Percentiles rank a stretch among this genome's conserved stretches.
These are phyloP conservation scores for Phytophthora quininea DNA, from an alignment of 352 stramenopile species.

Conservation along the genomic window DNA sequence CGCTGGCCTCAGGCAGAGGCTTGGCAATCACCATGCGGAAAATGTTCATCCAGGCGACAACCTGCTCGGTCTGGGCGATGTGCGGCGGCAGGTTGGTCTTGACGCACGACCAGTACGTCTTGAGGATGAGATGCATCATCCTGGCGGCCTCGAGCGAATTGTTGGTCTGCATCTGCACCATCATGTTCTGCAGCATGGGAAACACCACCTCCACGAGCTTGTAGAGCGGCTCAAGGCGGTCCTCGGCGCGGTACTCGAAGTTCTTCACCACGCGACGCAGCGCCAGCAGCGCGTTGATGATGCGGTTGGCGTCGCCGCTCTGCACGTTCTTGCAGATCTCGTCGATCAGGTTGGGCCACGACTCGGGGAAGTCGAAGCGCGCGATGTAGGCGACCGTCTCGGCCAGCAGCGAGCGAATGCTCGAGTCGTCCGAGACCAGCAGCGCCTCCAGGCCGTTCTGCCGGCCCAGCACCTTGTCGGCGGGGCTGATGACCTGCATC, in stretches of 20 bases:
- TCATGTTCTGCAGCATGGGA: slow-evolving; percentile 93
- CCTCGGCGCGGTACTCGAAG: slow-evolving; percentile 97
- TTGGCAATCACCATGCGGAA: slow-evolving; percentile 89
- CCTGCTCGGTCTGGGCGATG: slow-evolving; percentile 82
- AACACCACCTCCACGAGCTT: slow-evolving; percentile 94
- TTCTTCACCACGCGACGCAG: slow-evolving; percentile 97
- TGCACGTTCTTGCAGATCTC: slow-evolving; percentile 92
- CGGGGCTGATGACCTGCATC: slow-evolving; percentile 63
- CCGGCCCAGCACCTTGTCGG: slow-evolving; percentile 68
- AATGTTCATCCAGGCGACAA: slow-evolving; percentile 95
- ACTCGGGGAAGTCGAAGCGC: slow-evolving; percentile 95
- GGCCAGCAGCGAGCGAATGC: slow-evolving; percentile 80
- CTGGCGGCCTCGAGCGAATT: slow-evolving; percentile 93
- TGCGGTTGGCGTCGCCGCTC: slow-evolving; percentile 83
- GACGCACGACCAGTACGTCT: slow-evolving; percentile 98
- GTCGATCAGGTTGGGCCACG: slow-evolving; percentile 92
- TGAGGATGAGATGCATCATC: slow-evolving; percentile 95
- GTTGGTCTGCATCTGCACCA: slow-evolving; percentile 82
- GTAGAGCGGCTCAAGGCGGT: slow-evolving; percentile 90
- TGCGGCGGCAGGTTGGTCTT: slow-evolving; percentile 93
- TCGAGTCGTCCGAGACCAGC: slow-evolving; percentile 50
- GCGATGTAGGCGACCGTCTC: slow-evolving; percentile 95
- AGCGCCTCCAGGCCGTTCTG: slow-evolving; percentile 78
- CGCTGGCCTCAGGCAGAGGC: slow-evolving; percentile 88
- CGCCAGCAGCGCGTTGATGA: slow-evolving; percentile 93